Conservation (phyloP, 768 basidiomycete species). For the Panaeolus cyanescens region DNA sequence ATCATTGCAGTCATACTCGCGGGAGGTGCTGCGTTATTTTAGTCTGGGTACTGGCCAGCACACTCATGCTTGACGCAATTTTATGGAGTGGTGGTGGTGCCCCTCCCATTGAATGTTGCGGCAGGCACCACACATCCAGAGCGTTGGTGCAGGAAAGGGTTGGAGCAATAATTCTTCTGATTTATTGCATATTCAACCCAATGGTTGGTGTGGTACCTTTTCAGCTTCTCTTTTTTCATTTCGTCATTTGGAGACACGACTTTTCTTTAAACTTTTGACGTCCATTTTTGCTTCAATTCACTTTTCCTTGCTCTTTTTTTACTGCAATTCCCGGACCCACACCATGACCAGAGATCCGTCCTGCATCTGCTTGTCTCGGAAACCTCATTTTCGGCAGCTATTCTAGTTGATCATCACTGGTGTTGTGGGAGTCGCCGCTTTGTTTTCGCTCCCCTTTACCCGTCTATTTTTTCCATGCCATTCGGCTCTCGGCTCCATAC, state of each 20-base stretch:
- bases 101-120: background rate
- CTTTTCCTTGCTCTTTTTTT: background rate
- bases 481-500: slow-evolving; percentile 2
- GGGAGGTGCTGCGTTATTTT: background rate
- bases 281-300: background rate
- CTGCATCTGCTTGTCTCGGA: slow-evolving; percentile 1
- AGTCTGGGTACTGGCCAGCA: background rate
- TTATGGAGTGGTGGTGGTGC: background rate
- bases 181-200: background rate
- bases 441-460: background rate
- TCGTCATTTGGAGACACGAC: background rate
- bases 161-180: background rate
- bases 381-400: background rate
- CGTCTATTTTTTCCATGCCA: background rate
- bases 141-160: background rate
- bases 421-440: background rate
- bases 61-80: background rate
- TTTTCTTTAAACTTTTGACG: background rate
- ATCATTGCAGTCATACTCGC: background rate
- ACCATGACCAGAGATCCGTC: background rate
- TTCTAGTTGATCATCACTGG: background rate
- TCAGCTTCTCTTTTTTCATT: background rate
- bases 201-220: background rate
- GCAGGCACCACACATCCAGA: background rate
- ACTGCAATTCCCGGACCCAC: background rate